A percentile compares a stretch with the other conserved stretches of the same genome.
Conservation (phyloP, 2,329 filamentous ascomycete species). For the Trichoderma simmonsii region DNA sequence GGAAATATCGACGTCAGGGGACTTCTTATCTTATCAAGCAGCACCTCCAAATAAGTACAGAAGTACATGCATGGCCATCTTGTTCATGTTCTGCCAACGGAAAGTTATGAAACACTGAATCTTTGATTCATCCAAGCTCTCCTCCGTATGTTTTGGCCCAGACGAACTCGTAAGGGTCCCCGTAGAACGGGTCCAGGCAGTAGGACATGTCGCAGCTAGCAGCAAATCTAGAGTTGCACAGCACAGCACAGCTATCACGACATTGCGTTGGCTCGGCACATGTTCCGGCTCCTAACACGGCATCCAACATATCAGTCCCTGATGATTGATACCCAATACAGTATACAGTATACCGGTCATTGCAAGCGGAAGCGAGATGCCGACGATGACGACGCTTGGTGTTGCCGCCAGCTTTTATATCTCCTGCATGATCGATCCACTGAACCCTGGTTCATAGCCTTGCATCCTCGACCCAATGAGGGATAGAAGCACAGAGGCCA, state of each 20-base stretch:
- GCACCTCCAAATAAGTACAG: not conserved
- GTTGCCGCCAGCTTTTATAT: not conserved
- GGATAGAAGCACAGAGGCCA: not conserved
- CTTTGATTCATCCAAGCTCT: not conserved
- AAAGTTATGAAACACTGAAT: not conserved
- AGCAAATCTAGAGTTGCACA: not conserved
- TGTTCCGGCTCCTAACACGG: not conserved
- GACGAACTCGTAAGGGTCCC: not conserved
- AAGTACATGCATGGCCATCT: not conserved
- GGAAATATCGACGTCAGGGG: constrained; percentile 12
- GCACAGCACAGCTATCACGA: not conserved
- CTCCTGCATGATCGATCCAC: not conserved
- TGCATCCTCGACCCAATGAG: not conserved
- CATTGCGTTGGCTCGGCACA: not conserved
- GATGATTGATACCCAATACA: not conserved
- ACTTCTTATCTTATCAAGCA: constrained; percentile 15
- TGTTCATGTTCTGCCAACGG: not conserved
- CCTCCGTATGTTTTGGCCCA: not conserved
- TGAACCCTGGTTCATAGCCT: not conserved
- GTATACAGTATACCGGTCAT: not conserved
- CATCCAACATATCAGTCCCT: not conserved
- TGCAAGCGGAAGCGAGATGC: not conserved
- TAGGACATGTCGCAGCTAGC: no score
- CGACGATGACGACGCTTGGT: not conserved
- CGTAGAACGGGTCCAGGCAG: not conserved